Conservation (phyloP, 2,329 filamentous ascomycete genomes). For the Arthrinium phaeospermum region DNA sequence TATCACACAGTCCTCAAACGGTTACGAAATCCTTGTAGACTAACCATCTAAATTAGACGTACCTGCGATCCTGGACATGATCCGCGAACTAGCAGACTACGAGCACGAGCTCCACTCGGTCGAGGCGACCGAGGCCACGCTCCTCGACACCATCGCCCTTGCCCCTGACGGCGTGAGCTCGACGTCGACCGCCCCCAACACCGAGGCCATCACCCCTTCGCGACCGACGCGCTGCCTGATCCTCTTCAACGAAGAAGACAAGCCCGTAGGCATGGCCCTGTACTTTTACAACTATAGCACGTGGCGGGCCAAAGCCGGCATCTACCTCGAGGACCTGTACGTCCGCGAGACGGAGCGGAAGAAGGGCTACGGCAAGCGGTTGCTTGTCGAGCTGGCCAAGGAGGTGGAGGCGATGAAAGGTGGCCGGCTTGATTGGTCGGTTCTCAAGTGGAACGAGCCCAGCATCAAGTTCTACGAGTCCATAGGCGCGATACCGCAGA, state of each 20-base stretch:
- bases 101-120: conserved; percentile 78
- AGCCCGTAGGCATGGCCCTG: conserved; percentile 76
- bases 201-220: conserved; percentile 59
- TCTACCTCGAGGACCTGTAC: conserved; percentile 95
- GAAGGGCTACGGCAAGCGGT: conserved; percentile 77
- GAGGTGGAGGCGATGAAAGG: conserved; percentile 77
- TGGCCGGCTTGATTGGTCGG: conserved; percentile 84
- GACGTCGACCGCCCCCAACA: conserved; percentile 45
- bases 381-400: conserved; percentile 79
- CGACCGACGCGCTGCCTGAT: conserved; percentile 80
- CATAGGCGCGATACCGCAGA: conserved; percentile 70
- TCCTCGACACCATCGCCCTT: conserved; percentile 80
- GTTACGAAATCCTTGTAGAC: neutral
- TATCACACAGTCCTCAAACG: conserved; percentile 15
- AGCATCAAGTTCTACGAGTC: conserved; percentile 85
- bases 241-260: conserved; percentile 56
- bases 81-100: conserved; percentile 86
- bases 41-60: conserved; percentile 64
- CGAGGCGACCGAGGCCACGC: conserved; percentile 76
- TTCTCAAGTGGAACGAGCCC: conserved; percentile 91
- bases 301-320: conserved; percentile 84
- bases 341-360: conserved; percentile 74
- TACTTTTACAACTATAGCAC: conserved; percentile 98
- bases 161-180: conserved; percentile 52
- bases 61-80: conserved; percentile 78